These are phyloP conservation scores for Jasminum sambac DNA, from an alignment of 257 asterid genomes.

Conservation along the genomic window DNA sequence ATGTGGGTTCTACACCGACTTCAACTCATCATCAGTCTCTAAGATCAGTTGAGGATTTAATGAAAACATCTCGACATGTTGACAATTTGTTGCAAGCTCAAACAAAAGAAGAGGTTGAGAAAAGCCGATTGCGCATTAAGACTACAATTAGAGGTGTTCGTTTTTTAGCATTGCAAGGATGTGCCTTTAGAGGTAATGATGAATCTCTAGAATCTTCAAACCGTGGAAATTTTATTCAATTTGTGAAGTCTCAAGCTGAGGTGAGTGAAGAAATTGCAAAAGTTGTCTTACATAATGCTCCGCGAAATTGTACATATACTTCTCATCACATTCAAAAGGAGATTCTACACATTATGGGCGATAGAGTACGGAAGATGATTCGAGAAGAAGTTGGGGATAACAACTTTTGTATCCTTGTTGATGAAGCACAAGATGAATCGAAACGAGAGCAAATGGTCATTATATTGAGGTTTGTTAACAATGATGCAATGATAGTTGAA, in stretches of 20 bases:
- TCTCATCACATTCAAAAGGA: neutral
- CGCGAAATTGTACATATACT: neutral
- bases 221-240: neutral
- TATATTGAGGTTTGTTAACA: too few species aligned
- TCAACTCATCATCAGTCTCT: neutral
- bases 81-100: too few species aligned
- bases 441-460: too few species aligned
- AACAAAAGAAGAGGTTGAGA: neutral
- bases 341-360: too few species aligned
- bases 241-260: neutral
- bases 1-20: neutral
- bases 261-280: neutral
- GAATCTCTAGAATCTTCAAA: neutral
- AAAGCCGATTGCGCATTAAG: neutral
- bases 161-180: too few species aligned
- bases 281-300: neutral
- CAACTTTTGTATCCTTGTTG: too few species aligned
- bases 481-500: too few species aligned
- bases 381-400: too few species aligned
- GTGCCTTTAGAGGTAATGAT: neutral
- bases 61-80: neutral
- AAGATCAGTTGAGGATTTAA: neutral
- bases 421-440: too few species aligned
- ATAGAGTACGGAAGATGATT: neutral
- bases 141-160: neutral